Conservation (phyloP, 805 yeast species). For the Myxozyma sirexii region DNA sequence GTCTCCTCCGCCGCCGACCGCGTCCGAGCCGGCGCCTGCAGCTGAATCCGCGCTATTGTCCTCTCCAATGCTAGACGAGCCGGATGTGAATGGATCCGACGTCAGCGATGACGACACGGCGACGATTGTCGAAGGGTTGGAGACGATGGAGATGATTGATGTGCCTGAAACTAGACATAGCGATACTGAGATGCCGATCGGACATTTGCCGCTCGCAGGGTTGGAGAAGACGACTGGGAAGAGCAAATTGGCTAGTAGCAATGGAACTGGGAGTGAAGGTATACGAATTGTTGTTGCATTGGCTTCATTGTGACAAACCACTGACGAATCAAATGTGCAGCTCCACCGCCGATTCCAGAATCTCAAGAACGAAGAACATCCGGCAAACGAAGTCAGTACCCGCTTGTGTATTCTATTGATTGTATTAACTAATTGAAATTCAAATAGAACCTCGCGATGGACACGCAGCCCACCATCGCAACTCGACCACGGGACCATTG, state of each 20-base stretch:
- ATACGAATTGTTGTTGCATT: background rate
- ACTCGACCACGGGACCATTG: background rate
- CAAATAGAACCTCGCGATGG: slow-evolving; percentile 27
- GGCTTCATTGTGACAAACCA: background rate
- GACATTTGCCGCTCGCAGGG: background rate
- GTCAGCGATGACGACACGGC: background rate
- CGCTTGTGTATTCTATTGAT: background rate
- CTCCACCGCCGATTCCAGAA: slow-evolving; percentile 14
- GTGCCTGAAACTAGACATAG: background rate
- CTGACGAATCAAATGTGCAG: background rate
- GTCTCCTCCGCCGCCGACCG: slow-evolving; percentile 1
- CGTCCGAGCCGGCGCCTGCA: background rate
- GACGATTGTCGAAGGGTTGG: background rate
- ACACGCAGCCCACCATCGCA: slow-evolving; percentile 16
- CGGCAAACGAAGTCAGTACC: slow-evolving; percentile 19
- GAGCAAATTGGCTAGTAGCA: background rate
- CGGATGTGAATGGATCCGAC: background rate
- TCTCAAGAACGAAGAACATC: slow-evolving; percentile 5
- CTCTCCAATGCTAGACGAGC: background rate
- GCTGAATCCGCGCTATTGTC: background rate
- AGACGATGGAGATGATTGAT: slow-evolving; percentile 3
- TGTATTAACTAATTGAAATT: background rate
- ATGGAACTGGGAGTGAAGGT: background rate
- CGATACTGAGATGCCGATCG: slow-evolving; percentile 1
- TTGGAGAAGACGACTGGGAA: background rate